Evolutionary conservation across 2,329 filamentous ascomycete genomes (phyloP).

Genomic region (Polychaeton citri): DNA sequence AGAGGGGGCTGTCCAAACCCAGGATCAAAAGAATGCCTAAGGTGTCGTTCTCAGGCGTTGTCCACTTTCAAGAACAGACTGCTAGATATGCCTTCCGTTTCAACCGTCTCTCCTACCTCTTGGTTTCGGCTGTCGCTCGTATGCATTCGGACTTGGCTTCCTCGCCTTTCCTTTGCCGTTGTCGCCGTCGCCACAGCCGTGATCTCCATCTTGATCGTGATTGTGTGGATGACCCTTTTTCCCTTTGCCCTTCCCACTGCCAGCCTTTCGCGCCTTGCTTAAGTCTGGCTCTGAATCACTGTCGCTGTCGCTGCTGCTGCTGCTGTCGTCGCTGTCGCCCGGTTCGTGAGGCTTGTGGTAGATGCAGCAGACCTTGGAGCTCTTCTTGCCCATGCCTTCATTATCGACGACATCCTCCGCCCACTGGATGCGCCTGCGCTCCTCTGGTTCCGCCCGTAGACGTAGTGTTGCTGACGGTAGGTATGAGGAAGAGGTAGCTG

Average conservation of each 20-base stretch:
- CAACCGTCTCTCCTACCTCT: conserved; percentile 16
- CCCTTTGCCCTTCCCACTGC: conserved; percentile 23
- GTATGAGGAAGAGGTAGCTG: conserved; percentile 11
- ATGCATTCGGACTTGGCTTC: conserved; percentile 64
- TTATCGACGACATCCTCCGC: conserved; percentile 90
- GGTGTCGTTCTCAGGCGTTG: too few species aligned
- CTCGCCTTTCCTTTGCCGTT: conserved; percentile 29
- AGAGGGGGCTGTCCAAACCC: too few species aligned
- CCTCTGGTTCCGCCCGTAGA: conserved; percentile 25
- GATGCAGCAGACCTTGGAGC: conserved; percentile 98
- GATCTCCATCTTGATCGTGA: conserved; percentile 43
- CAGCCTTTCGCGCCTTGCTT: conserved; percentile 31
- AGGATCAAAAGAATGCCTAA: too few species aligned
- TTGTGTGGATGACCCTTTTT: conserved; percentile 57
- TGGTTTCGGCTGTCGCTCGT: conserved; percentile 58
- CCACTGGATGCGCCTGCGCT: conserved; percentile 64
- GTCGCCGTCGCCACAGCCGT: conserved; percentile 7
- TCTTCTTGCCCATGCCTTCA: conserved; percentile 86
- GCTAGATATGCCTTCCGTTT: conserved; percentile 3
- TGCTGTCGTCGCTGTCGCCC: conserved; percentile 66
- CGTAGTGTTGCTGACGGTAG: conserved; percentile 19
- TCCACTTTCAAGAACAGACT: too few species aligned
- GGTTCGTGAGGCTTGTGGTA: conserved; percentile 76
- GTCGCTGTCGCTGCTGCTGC: conserved; percentile 38
- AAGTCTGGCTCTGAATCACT: conserved; percentile 44